Percentiles rank a stretch among this genome's conserved stretches.
phyloP scores from a whole-genome alignment of 495 filamentous ascomycete genomes.

The Beverwykella pulmonaria region DNA sequence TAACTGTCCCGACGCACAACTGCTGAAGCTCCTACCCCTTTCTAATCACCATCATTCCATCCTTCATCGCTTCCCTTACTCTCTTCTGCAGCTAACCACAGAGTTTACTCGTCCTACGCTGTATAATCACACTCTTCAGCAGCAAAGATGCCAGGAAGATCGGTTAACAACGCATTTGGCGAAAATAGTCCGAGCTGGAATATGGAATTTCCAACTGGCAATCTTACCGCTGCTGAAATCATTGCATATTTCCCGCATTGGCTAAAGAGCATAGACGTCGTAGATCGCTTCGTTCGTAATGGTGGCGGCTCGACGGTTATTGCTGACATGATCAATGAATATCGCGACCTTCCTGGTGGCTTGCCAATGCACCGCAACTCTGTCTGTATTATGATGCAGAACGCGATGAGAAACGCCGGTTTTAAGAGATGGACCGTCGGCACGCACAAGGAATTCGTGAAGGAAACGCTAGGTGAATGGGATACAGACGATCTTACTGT shows the following conservation, averaged over 20 bases:
- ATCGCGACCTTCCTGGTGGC: background rate
- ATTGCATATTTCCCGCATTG: constrained; percentile 21
- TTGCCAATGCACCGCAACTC: background rate
- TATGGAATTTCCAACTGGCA: constrained; percentile 17
- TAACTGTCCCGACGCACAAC: no score
- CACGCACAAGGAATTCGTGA: background rate
- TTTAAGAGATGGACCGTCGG: background rate
- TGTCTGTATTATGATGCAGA: constrained; percentile 5
- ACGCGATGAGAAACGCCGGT: background rate
- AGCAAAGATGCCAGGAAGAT: background rate
- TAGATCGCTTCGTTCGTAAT: constrained; percentile 20
- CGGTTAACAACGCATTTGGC: background rate
- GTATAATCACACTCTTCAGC: no score
- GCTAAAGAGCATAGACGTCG: constrained; percentile 25
- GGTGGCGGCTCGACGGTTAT: background rate
- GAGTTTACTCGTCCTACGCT: no score
- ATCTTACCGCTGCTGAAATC: constrained; percentile 22
- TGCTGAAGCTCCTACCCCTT: no score
- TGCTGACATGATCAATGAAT: constrained; percentile 16
- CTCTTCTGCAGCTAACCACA: no score
- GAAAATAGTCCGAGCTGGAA: constrained; percentile 5
- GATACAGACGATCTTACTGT: background rate
- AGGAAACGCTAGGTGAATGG: background rate
- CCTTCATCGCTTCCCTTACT: no score
- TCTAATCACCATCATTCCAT: no score